Evolutionary conservation across 371 early-diverging fungal genomes (phyloP).

Genomic region (Choanephora cucurbitarum): DNA sequence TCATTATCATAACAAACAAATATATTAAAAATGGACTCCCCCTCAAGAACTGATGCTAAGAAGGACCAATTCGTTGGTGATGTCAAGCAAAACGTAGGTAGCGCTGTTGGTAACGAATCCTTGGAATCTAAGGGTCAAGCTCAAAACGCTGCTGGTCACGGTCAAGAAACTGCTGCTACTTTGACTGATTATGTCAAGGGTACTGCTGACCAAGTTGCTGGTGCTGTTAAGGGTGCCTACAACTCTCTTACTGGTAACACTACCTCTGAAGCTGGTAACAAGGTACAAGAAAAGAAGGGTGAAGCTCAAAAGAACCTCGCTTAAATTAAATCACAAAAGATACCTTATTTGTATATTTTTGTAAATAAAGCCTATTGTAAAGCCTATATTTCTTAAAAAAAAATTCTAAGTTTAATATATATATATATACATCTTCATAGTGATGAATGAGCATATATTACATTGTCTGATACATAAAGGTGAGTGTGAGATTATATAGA

Average conservation of each 20-base stretch:
- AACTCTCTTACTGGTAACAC: constrained; percentile 15
- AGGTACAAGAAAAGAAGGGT: constrained; percentile 7
- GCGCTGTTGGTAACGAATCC: constrained; percentile 30
- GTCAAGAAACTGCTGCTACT: constrained; percentile 20
- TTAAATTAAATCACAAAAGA: background rate
- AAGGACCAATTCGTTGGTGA: constrained; percentile 39
- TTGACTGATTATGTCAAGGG: constrained; percentile 13
- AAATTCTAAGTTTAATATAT: too few species aligned
- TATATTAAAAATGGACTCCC: background rate
- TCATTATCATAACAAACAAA: background rate
- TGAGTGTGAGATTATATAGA: too few species aligned
- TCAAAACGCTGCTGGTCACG: constrained; percentile 30
- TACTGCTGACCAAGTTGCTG: constrained; percentile 13
- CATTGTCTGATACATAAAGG: too few species aligned
- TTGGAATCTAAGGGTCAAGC: constrained; percentile 38
- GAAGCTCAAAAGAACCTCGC: constrained; percentile 10
- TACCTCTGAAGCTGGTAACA: constrained; percentile 1
- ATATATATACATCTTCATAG: too few species aligned
- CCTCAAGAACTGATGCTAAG: constrained; percentile 23
- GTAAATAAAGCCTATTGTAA: background rate
- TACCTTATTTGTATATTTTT: background rate
- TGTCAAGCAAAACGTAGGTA: constrained; percentile 39
- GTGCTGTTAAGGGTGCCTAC: constrained; percentile 14
- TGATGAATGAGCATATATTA: too few species aligned
- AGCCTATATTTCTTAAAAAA: too few species aligned